Percentiles rank a stretch among this genome's conserved stretches.
phyloP scores from a whole-genome alignment of 2,329 filamentous ascomycete genomes.

The Aotearoamyces nothofagi region DNA sequence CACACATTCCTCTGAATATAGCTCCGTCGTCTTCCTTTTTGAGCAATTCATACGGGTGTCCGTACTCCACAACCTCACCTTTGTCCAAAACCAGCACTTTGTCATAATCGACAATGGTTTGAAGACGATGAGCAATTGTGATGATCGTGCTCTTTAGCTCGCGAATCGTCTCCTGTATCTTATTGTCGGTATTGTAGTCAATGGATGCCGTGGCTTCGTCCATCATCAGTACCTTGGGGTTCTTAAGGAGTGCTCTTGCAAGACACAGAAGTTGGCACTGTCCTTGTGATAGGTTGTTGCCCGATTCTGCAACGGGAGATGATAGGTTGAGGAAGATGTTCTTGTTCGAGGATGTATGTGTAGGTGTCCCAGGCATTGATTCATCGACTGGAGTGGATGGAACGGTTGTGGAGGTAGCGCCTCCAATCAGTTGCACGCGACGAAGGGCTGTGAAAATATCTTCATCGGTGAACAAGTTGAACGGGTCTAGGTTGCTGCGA shows the following conservation, averaged over 20 bases:
- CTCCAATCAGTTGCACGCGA: conserved; percentile 73
- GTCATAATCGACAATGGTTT: conserved; percentile 97
- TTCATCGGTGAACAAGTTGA: conserved; percentile 75
- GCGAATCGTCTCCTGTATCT: conserved; percentile 94
- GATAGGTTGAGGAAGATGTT: conserved; percentile 85
- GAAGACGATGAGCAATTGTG: conserved; percentile 88
- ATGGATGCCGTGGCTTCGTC: conserved; percentile 97
- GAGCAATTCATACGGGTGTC: conserved; percentile 74
- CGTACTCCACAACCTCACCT: conserved; percentile 75
- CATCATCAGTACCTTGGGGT: conserved; percentile 91
- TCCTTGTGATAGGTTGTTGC: conserved; percentile 87
- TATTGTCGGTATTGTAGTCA: conserved; percentile 87
- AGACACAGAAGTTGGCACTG: conserved; percentile 91
- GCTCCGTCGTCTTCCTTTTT: conserved; percentile 37
- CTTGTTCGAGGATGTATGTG: conserved; percentile 58
- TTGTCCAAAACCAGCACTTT: conserved; percentile 91
- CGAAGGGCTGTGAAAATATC: conserved; percentile 77
- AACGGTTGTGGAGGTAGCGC: conserved; percentile 17
- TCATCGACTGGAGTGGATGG: conserved; percentile 20
- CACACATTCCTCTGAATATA: conserved; percentile 51
- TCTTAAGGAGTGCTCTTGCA: conserved; percentile 81
- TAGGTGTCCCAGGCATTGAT: conserved; percentile 13
- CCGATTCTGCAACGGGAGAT: conserved; percentile 75
- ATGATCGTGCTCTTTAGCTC: conserved; percentile 87
- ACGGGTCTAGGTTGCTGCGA: conserved; percentile 84